These are phyloP conservation scores for Silene noctiflora DNA, from an alignment of 179 eudicot genomes.

Conservation along the genomic window DNA sequence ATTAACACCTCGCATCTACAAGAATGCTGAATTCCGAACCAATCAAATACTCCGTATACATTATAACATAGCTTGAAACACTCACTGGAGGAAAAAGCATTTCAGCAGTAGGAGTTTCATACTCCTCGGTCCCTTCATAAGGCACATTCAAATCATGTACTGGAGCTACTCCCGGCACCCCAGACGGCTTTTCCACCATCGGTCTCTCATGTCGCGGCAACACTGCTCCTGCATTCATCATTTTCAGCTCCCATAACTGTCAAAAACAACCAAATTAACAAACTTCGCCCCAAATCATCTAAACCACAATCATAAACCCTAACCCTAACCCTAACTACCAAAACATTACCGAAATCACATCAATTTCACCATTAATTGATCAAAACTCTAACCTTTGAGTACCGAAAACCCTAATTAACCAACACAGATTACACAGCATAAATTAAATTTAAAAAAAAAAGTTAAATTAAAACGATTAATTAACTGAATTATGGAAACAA, in stretches of 20 bases:
- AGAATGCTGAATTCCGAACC: too few species aligned
- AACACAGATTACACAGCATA: background rate
- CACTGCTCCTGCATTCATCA: conserved; percentile 85
- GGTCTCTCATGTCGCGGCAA: conserved; percentile 71
- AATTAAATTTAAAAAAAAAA: background rate
- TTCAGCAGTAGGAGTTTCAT: conserved; percentile 94
- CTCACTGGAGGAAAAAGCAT: conserved; percentile 92
- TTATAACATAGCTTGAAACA: conserved; percentile 1
- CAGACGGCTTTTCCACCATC: conserved; percentile 33
- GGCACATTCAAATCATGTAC: conserved; percentile 98
- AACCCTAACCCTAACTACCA: background rate
- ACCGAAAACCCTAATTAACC: background rate
- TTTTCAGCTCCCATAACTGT: conserved; percentile 85
- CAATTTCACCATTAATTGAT: background rate
- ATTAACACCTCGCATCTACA: background rate
- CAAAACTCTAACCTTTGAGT: background rate
- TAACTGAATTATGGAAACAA: background rate
- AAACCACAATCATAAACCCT: conserved; percentile 22
- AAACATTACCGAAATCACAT: background rate
- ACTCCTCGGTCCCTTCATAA: conserved; percentile 89
- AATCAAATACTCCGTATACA: background rate
- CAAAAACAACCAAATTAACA: background rate
- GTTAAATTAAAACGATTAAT: background rate
- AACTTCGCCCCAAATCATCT: conserved; percentile 1
- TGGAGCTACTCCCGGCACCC: conserved; percentile 50